These are phyloP conservation scores for Apiotrichum siamense DNA, from an alignment of 1,284 basidiomycete genomes.

Conservation along the genomic window DNA sequence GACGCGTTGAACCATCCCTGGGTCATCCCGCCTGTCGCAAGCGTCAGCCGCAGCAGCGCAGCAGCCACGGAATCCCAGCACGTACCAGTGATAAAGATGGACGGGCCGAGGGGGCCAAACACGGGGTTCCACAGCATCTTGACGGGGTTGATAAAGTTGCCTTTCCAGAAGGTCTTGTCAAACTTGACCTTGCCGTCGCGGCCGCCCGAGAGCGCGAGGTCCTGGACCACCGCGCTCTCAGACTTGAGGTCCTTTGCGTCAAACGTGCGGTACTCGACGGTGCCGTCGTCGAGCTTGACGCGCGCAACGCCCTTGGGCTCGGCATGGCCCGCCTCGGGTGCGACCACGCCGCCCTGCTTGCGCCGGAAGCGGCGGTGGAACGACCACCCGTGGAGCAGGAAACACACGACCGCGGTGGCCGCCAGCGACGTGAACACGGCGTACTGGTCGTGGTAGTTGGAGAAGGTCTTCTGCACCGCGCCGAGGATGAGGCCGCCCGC, in stretches of 20 bases:
- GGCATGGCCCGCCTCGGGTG: too few species aligned
- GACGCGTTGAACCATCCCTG: slow-evolving; percentile 19
- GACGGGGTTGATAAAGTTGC: slow-evolving; percentile 12
- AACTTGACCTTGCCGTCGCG: not conserved
- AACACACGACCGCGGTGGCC: slow-evolving; percentile 5
- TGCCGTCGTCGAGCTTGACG: slow-evolving; percentile 12
- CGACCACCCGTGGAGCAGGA: slow-evolving; percentile 8
- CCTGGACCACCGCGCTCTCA: slow-evolving; percentile 16
- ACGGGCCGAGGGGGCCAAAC: slow-evolving; percentile 11
- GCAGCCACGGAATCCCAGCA: too few species aligned
- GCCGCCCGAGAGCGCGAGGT: slow-evolving; percentile 6
- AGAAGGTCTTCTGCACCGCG: slow-evolving; percentile 10
- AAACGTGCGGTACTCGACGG: slow-evolving; percentile 11
- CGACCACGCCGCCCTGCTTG: too few species aligned
- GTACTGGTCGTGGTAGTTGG: slow-evolving; percentile 17
- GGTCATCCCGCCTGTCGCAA: slow-evolving; percentile 16
- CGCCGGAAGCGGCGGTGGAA: slow-evolving; percentile 15
- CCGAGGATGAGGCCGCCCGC: slow-evolving; percentile 15
- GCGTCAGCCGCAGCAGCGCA: too few species aligned
- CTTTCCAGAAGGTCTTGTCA: slow-evolving; percentile 2
- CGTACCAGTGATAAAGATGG: slow-evolving; percentile 10
- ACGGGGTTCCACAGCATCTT: slow-evolving; percentile 16
- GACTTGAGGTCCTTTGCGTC: slow-evolving; percentile 3
- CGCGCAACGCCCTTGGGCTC: not conserved
- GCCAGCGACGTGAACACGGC: slow-evolving; percentile 12